Percentiles rank a stretch among this genome's conserved stretches.
These are phyloP conservation scores for Paracoccidioides lutzii DNA, from an alignment of 2,329 filamentous ascomycete genomes.

Conservation along the genomic window DNA sequence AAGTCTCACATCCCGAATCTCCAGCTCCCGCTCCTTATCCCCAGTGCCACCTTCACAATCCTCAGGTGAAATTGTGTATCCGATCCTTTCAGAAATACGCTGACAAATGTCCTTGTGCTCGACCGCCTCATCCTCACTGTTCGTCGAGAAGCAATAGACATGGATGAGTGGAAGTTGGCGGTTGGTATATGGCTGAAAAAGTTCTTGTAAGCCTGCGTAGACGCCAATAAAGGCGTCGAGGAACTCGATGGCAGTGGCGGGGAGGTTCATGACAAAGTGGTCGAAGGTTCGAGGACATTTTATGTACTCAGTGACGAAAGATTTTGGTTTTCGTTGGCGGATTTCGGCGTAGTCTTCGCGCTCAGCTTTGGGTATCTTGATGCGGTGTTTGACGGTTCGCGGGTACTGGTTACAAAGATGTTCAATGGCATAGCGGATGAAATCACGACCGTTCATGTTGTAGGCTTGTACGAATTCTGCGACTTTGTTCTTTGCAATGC, in stretches of 20 bases:
- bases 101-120: constrained; percentile 49
- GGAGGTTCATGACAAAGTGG: constrained; percentile 98
- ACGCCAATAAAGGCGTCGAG: constrained; percentile 64
- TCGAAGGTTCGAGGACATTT: constrained; percentile 55
- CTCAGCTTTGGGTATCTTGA: neutral
- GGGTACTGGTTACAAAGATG: constrained; percentile 36
- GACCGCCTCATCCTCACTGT: constrained; percentile 60
- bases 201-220: constrained; percentile 55
- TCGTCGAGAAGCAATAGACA: constrained; percentile 85
- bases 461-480: constrained; percentile 60
- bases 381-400: constrained; percentile 31
- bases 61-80: constrained; percentile 43
- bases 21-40: constrained; percentile 47
- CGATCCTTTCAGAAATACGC: constrained; percentile 50
- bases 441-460: constrained; percentile 68
- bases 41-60: constrained; percentile 37
- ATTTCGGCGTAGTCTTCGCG: constrained; percentile 26
- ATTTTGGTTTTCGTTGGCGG: constrained; percentile 16
- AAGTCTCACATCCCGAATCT: constrained; percentile 57
- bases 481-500: constrained; percentile 69
- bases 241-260: constrained; percentile 78
- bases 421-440: constrained; percentile 60
- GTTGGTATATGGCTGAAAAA: constrained; percentile 50
- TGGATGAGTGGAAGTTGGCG: constrained; percentile 68
- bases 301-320: constrained; percentile 10